Percentiles rank a stretch among this genome's conserved stretches.
These are phyloP conservation scores for Thalassiosira pacifica DNA, from an alignment of 352 stramenopile genomes.

Conservation along the genomic window DNA sequence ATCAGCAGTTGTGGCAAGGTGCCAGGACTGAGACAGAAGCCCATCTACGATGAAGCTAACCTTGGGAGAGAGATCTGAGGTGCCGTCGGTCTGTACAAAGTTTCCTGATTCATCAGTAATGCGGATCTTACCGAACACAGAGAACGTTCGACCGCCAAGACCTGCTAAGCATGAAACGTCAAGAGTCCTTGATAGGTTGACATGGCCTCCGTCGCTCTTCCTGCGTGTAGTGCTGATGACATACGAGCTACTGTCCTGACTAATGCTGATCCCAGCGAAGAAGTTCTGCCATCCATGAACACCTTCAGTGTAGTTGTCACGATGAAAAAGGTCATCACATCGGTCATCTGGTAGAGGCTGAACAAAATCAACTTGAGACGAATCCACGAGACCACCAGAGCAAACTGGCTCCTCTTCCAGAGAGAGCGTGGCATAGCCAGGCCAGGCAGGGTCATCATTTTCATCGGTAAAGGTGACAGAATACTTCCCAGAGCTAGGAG, in stretches of 20 bases:
- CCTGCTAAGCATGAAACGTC: slow-evolving; percentile 26
- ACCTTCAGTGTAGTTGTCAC: slow-evolving; percentile 21
- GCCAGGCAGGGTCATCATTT: slow-evolving; percentile 43
- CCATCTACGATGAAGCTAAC: slow-evolving; percentile 13
- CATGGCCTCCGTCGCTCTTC: slow-evolving; percentile 38
- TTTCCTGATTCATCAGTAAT: slow-evolving; percentile 29
- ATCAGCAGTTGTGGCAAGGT: slow-evolving; percentile 26
- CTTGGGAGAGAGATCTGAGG: slow-evolving; percentile 14
- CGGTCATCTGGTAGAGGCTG: slow-evolving; percentile 15
- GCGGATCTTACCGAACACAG: slow-evolving; percentile 47
- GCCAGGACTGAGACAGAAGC: slow-evolving; percentile 4
- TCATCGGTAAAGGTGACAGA: slow-evolving; percentile 44
- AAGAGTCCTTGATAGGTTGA: slow-evolving; percentile 34
- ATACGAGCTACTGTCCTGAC: slow-evolving; percentile 20
- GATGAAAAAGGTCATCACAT: slow-evolving; percentile 34
- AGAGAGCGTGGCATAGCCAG: slow-evolving; percentile 27
- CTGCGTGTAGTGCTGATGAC: slow-evolving; percentile 38
- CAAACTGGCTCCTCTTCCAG: slow-evolving; percentile 29
- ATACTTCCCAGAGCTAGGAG: slow-evolving; percentile 25
- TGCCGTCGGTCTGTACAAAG: slow-evolving; percentile 36
- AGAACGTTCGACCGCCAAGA: slow-evolving; percentile 13
- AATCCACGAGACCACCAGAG: slow-evolving; percentile 19
- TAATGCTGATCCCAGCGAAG: slow-evolving; percentile 28
- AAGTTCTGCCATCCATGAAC: slow-evolving; percentile 53
- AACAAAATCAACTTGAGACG: slow-evolving; percentile 26